Evolutionary conservation across 495 filamentous ascomycete species (phyloP).

Genomic region (Neurospora sp.): DNA sequence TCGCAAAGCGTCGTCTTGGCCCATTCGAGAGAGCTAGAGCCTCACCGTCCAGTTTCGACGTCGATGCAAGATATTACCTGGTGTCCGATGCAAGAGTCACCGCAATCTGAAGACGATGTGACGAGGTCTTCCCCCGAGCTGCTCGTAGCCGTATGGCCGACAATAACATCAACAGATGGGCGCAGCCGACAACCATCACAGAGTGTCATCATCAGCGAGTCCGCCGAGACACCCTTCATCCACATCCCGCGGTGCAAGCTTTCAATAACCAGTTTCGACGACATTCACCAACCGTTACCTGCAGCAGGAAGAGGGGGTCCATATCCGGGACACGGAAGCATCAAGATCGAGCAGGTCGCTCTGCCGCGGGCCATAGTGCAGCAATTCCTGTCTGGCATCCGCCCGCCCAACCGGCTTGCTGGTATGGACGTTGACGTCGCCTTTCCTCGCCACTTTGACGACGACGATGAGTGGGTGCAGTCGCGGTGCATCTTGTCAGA

Average conservation of each 20-base stretch:
- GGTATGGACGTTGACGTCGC: neutral
- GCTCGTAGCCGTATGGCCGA: constrained; percentile 1
- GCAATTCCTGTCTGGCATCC: constrained; percentile 7
- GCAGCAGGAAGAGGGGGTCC: neutral
- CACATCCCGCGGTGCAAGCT: constrained; percentile 18
- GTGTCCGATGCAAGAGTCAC: neutral
- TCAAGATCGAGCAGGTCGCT: constrained; percentile 11
- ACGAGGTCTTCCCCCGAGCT: neutral
- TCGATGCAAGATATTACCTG: constrained; percentile 1
- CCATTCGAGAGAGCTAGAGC: neutral
- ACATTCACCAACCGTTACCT: neutral
- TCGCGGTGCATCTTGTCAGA: constrained; percentile 19
- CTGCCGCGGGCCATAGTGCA: constrained; percentile 11
- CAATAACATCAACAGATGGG: neutral
- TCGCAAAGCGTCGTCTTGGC: neutral
- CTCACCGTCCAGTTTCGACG: neutral
- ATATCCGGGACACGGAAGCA: neutral
- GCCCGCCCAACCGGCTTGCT: neutral
- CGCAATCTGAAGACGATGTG: neutral
- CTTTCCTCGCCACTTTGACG: constrained; percentile 14
- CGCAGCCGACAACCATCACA: neutral
- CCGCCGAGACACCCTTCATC: constrained; percentile 5
- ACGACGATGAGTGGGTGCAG: constrained; percentile 19
- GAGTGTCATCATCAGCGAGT: neutral
- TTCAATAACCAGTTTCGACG: constrained; percentile 3